Evolutionary conservation across 2,329 filamentous ascomycete genomes (phyloP), one percentile per base, ranked within the genome.

Genomic region (Arthrobotrys sphaeroides): DNA sequence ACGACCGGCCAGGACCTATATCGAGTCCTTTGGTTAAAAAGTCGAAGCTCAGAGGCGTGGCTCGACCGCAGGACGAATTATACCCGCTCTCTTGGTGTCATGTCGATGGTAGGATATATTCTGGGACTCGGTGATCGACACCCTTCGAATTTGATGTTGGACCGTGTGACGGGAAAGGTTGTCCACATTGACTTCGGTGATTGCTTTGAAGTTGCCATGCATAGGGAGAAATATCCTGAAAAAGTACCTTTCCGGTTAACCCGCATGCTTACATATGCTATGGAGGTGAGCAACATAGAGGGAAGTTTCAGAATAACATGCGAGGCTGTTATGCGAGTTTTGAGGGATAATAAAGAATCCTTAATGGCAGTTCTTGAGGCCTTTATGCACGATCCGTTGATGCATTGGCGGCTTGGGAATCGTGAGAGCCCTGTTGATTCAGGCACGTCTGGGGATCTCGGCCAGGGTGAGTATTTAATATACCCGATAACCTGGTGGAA

Each of bases 21-120:
- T 83, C 92, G 95, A 38, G 94, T 99, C 1, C 85, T 99, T 36
- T 99, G 96, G 95, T 87, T 99, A 79, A 99, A 99, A 88, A 97
- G 93, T 81, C 97, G 97, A 86, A 96, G 92, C 77, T 97, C 94
- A 0, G 95, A 99, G 83, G 91, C 94, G 1, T 99, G 95, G 95
- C 89, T 99, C 33, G 95, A 98, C 83, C 88, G 95, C 45, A 91
- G 95, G 62, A 99, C 96, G n/a, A 99, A 97, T 82, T 99, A 99
- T 84, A 99, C 95, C 16, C 91, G 95, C 70, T 98, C 94, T 0
- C 86, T 99, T 1, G 95, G 93, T 79, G 95, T 99, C 80, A 99
- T 99, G 95, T 97, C 93, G n/a, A 99, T 99, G 93, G 95, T 98
- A n/a, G 95, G 95, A 77, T 99, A 99, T 83, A 98, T 99, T 78